Evolutionary conservation across 1,139 yeast genomes (phyloP).

Genomic region (Suhomyces coccinellae): DNA sequence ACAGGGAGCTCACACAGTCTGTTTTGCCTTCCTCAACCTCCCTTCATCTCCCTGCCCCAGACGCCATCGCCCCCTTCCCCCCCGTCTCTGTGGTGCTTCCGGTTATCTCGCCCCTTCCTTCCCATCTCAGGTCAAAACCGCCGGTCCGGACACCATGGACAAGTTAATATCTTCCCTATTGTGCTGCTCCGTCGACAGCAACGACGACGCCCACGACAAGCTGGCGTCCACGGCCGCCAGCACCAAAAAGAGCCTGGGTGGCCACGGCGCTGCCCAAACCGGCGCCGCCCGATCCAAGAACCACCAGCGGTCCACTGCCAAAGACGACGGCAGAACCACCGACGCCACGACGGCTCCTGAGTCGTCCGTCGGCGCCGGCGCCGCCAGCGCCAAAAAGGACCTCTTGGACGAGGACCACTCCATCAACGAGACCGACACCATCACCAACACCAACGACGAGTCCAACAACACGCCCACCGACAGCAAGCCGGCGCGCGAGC

Average conservation of each 20-base stretch:
- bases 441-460: constrained; percentile 43
- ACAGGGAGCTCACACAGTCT: constrained; percentile 8
- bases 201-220: constrained; percentile 36
- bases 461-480: constrained; percentile 17
- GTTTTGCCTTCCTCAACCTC: constrained; percentile 6
- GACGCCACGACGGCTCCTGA: constrained; percentile 13
- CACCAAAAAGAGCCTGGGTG: neutral
- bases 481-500: constrained; percentile 4
- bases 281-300: constrained; percentile 3
- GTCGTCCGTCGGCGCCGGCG: constrained; percentile 5
- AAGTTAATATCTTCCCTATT: constrained; percentile 35
- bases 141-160: constrained; percentile 22
- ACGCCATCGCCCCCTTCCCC: neutral
- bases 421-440: constrained; percentile 46
- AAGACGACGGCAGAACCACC: constrained; percentile 8
- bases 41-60: neutral
- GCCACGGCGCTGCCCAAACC: constrained; percentile 5
- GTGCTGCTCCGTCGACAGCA: constrained; percentile 42
- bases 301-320: constrained; percentile 1
- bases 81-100: neutral
- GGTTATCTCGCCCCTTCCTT: constrained; percentile 1
- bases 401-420: constrained; percentile 43
- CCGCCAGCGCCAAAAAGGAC: constrained; percentile 24
- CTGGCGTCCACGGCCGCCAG: constrained; percentile 13
- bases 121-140: constrained; percentile 8